Evolutionary conservation across 805 yeast genomes (phyloP), one percentile per base, ranked within the genome.

Genomic region (Candida insectalens): DNA sequence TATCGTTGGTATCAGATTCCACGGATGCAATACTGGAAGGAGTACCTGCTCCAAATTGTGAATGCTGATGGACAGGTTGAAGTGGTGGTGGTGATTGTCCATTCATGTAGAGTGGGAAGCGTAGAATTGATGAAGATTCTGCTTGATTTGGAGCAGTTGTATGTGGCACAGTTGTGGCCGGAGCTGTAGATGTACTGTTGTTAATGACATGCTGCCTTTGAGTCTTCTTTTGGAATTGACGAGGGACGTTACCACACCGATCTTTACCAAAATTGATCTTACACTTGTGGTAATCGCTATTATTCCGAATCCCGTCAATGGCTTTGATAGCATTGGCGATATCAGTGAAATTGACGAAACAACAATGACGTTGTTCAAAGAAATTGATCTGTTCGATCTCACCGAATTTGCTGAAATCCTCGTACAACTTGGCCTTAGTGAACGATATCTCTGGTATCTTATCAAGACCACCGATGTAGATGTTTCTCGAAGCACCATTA

Each of bases 311-410:
- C 31, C 94, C 92, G 51, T 88, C 95, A 43, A 89, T 79, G 5
- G 96, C 96, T 49, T 81, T 74, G 46, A 88, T 83, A 5, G 97
- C 96, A 53, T 80, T 81, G 26, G 88, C 82, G 45, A 92, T 84
- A 54, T 85, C 83, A 15, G 95, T 84, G 51, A 85, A 88, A 55
- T 88, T 88, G 37, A 88, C 81, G 57, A 89, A 88, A 18, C 92
- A 94, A 59, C 96, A 88, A 38, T 79, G 77, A 55, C 81, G 80
- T 47, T 82, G 92, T 29, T 75, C 77, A 38, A 84, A 65, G 52
- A 82, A 83, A 53, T 92, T 88, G 53, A 92, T 83, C 58, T 88
- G 97, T 58, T 92, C 98, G 44, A 92, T 83, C 43, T 84, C 95
- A 27, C 98, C 98, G 62, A 77, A 88, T 48, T 75, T 79, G 19